Percentiles rank a stretch among this genome's conserved stretches.
These are phyloP conservation scores for Phaeosphaeriaceae sp. DNA, from an alignment of 2,329 filamentous ascomycete species.

Conservation along the genomic window DNA sequence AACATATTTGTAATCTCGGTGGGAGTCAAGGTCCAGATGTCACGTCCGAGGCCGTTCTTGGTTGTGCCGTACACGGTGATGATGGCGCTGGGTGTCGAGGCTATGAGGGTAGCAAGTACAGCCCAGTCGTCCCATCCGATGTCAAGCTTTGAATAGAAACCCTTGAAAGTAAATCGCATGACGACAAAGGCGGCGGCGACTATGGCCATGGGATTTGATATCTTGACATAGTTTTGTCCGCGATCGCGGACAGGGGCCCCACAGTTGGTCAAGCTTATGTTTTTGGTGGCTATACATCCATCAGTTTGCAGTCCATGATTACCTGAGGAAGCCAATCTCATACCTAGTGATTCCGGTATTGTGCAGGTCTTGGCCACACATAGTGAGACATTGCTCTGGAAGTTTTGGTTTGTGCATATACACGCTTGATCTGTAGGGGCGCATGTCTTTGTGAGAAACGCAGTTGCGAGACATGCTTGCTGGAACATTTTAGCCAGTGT, in stretches of 20 bases:
- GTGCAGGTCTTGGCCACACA: conserved; percentile 29
- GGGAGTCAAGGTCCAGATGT: conserved; percentile 58
- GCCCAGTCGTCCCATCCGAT: conserved; percentile 51
- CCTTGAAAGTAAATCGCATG: conserved; percentile 48
- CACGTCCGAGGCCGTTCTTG: conserved; percentile 55
- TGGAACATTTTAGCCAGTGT: background rate
- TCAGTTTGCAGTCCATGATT: background rate
- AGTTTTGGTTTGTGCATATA: conserved; percentile 29
- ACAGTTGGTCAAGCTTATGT: conserved; percentile 50
- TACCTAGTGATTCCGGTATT: conserved; percentile 30
- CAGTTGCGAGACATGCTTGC: conserved; percentile 17
- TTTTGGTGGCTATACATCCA: conserved; percentile 46
- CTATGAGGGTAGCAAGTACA: conserved; percentile 31
- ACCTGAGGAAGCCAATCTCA: background rate
- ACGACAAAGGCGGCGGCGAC: conserved; percentile 44
- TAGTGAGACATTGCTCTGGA: conserved; percentile 25
- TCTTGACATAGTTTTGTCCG: conserved; percentile 38
- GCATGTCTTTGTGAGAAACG: conserved; percentile 25
- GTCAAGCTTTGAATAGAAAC: conserved; percentile 39
- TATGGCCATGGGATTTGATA: conserved; percentile 44
- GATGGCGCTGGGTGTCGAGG: conserved; percentile 33
- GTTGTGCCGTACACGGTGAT: conserved; percentile 32
- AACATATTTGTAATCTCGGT: conserved; percentile 54
- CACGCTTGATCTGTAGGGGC: conserved; percentile 24
- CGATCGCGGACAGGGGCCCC: conserved; percentile 48